Conservation (phyloP, 75 land plant genomes). For the Cryptomeria japonica region DNA sequence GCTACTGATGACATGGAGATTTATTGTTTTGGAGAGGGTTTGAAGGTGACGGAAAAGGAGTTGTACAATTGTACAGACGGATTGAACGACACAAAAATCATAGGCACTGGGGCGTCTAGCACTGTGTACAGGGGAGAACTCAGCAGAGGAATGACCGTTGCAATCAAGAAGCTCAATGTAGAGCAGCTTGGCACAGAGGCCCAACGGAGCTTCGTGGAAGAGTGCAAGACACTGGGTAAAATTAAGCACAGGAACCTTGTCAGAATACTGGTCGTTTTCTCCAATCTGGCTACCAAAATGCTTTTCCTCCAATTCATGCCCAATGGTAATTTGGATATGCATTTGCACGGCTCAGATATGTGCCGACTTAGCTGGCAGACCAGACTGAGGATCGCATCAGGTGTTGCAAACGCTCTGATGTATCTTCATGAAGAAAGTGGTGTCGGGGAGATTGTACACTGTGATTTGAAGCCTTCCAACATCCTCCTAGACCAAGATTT, state of each 20-base stretch:
- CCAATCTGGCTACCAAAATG: slow-evolving; percentile 58
- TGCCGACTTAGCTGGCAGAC: slow-evolving; percentile 12
- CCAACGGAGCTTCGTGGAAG: slow-evolving; percentile 49
- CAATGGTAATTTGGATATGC: slow-evolving; percentile 60
- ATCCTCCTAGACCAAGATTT: slow-evolving; percentile 59
- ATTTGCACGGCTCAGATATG: slow-evolving; percentile 39
- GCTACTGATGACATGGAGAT: background rate
- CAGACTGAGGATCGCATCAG: slow-evolving; percentile 30
- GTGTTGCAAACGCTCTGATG: slow-evolving; percentile 49
- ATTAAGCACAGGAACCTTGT: slow-evolving; percentile 75
- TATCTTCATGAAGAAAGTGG: slow-evolving; percentile 63
- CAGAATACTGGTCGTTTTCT: slow-evolving; percentile 67
- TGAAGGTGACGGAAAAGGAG: slow-evolving; percentile 25
- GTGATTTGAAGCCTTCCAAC: slow-evolving; percentile 83
- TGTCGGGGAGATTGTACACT: slow-evolving; percentile 59
- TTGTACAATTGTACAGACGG: slow-evolving; percentile 39
- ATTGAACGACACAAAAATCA: slow-evolving; percentile 40
- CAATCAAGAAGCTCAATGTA: slow-evolving; percentile 47
- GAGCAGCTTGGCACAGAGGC: slow-evolving; percentile 21
- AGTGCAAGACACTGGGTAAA: slow-evolving; percentile 46
- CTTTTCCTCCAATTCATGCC: slow-evolving; percentile 80
- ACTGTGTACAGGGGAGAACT: slow-evolving; percentile 59
- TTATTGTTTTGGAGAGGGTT: background rate
- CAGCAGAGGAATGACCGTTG: slow-evolving; percentile 31
- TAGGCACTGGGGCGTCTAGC: slow-evolving; percentile 58